Percentiles rank a stretch among this genome's conserved stretches.
Conservation (phyloP, 257 asterid genomes). For the Paulownia fortunei region DNA sequence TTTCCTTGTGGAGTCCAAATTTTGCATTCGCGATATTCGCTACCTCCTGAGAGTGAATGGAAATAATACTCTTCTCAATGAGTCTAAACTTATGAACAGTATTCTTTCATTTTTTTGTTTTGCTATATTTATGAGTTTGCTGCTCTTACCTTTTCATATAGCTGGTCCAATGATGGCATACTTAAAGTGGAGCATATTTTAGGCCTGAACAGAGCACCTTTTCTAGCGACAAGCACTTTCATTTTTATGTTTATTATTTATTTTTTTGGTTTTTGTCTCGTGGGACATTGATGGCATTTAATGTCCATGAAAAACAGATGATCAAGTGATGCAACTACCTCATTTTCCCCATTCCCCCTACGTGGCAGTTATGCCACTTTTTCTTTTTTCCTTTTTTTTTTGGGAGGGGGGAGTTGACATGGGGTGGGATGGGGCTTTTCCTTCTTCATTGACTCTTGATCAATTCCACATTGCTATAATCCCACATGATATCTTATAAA, state of each 20-base stretch:
- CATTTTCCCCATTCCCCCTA: not conserved
- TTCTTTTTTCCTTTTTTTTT: no score
- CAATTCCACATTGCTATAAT: not conserved
- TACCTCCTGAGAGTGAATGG: not conserved
- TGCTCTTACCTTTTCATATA: not conserved
- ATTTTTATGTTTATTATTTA: not conserved
- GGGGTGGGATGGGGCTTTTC: no score
- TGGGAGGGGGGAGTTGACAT: not conserved
- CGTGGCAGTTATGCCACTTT: not conserved
- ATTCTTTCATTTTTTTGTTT: not conserved
- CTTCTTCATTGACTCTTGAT: not conserved
- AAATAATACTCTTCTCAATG: not conserved
- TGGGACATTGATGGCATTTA: not conserved
- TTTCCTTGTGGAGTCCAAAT: no score
- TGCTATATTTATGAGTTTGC: not conserved
- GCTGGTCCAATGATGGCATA: not conserved
- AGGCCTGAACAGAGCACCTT: not conserved
- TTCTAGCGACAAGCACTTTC: not conserved
- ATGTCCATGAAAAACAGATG: not conserved
- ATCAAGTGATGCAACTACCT: not conserved
- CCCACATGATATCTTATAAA: not conserved
- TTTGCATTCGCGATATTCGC: not conserved
- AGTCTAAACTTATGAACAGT: not conserved
- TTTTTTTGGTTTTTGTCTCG: not conserved
- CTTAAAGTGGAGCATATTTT: not conserved